Percentiles rank a stretch among this genome's conserved stretches.
phyloP scores from a whole-genome alignment of 345 rosid genomes.

The Salix caprea region DNA sequence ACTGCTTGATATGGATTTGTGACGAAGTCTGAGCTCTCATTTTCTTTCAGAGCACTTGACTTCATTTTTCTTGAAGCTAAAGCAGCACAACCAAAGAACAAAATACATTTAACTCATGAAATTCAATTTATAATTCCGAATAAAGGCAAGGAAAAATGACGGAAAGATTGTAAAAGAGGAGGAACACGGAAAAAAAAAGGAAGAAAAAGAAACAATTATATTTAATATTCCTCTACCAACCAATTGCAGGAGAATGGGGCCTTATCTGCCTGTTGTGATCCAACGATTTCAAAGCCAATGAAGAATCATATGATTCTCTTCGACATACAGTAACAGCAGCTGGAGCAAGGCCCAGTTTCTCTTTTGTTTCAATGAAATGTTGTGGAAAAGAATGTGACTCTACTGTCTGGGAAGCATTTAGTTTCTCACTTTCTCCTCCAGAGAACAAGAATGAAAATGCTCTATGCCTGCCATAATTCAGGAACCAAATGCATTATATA shows the following conservation, averaged over 20 bases:
- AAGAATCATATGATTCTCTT: conserved; percentile 52
- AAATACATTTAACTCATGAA: background rate
- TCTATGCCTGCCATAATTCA: conserved; percentile 53
- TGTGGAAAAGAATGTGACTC: conserved; percentile 82
- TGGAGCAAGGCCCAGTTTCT: conserved; percentile 70
- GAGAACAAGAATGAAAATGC: conserved; percentile 78
- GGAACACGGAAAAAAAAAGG: background rate
- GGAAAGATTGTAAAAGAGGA: background rate
- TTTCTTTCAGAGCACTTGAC: conserved; percentile 52
- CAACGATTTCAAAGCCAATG: conserved; percentile 46
- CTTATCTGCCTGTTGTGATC: conserved; percentile 60
- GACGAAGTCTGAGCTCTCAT: conserved; percentile 54
- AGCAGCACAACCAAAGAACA: background rate
- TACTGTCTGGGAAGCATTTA: conserved; percentile 63
- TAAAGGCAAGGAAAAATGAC: background rate
- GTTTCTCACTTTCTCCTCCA: conserved; percentile 75
- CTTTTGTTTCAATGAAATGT: conserved; percentile 63
- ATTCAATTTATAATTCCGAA: background rate
- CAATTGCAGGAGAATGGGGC: conserved; percentile 45
- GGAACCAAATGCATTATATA: background rate
- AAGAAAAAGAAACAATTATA: background rate
- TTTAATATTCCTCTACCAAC: conserved; percentile 35
- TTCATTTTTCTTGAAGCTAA: conserved; percentile 51
- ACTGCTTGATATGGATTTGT: conserved; percentile 76
- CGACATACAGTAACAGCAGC: conserved; percentile 69